Evolutionary conservation across 352 stramenopile genomes (phyloP).

Genomic region (Phytopythium chamaehyphon): DNA sequence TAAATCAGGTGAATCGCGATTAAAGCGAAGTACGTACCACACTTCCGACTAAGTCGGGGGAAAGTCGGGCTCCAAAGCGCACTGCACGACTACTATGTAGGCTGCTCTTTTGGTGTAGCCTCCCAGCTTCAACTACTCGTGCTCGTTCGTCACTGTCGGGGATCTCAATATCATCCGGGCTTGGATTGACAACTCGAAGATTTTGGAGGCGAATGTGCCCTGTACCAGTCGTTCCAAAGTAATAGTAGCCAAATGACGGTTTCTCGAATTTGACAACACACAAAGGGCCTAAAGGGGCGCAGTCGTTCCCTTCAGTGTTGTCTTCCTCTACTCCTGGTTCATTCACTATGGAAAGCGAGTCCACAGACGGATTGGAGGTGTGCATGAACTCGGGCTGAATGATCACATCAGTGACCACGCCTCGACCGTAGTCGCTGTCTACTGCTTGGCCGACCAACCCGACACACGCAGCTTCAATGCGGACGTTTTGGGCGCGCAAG

Average conservation of each 20-base stretch:
- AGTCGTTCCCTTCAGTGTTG: conserved; percentile 14
- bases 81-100: conserved; percentile 2
- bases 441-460: conserved; percentile 28
- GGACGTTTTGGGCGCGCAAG: conserved; percentile 35
- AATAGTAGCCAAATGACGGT: conserved; percentile 57
- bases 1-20: conserved; percentile 1
- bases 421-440: conserved; percentile 35
- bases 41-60: conserved; percentile 34
- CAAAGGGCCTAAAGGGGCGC: conserved; percentile 18
- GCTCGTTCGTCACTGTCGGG: conserved; percentile 21
- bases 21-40: conserved; percentile 20
- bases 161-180: conserved; percentile 12
- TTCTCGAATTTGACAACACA: conserved; percentile 67
- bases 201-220: conserved; percentile 41
- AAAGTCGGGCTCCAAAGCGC: conserved; percentile 34
- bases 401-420: conserved; percentile 36
- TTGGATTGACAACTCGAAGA: conserved; percentile 11
- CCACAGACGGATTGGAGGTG: neutral
- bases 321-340: conserved; percentile 19
- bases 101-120: neutral
- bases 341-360: conserved; percentile 10
- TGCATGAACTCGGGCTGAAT: conserved; percentile 7
- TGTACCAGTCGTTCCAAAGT: conserved; percentile 58
- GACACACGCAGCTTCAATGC: conserved; percentile 27
- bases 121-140: conserved; percentile 5